A percentile compares a stretch with the other conserved stretches of the same genome.
phyloP scores from a whole-genome alignment of 2,329 filamentous ascomycete species.

The Paecilomyces variotii region DNA sequence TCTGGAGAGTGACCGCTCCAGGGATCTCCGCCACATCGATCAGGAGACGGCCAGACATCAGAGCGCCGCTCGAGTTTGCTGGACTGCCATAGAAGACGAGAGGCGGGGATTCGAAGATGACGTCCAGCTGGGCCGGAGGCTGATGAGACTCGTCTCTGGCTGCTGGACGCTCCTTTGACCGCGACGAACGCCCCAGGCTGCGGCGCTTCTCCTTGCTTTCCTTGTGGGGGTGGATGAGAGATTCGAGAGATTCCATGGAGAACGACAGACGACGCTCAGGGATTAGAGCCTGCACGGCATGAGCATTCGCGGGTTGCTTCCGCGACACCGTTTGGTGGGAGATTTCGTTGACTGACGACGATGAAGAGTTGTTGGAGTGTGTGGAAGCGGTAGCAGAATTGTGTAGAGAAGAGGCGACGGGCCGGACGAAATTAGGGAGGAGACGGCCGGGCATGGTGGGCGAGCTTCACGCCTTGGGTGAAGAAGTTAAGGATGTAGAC shows the following conservation, averaged over 20 bases:
- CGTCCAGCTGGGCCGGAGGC: conserved; percentile 46
- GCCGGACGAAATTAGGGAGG: conserved; percentile 31
- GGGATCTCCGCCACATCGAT: conserved; percentile 61
- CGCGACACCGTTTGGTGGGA: conserved; percentile 12
- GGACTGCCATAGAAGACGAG: conserved; percentile 73
- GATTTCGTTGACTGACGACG: conserved; percentile 31
- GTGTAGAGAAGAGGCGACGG: conserved; percentile 20
- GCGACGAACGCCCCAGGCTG: conserved; percentile 24
- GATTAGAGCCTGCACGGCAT: conserved; percentile 13
- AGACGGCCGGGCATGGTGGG: conserved; percentile 32
- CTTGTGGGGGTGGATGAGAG: conserved; percentile 33
- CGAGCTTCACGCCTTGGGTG: background rate
- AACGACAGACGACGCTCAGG: conserved; percentile 35
- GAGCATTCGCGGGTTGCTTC: conserved; percentile 13
- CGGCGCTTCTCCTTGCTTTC: conserved; percentile 36
- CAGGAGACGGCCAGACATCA: conserved; percentile 76
- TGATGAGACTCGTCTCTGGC: conserved; percentile 20
- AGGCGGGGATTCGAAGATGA: conserved; percentile 76
- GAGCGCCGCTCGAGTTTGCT: conserved; percentile 68
- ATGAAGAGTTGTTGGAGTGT: conserved; percentile 29
- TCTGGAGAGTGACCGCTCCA: conserved; percentile 55
- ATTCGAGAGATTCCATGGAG: conserved; percentile 28
- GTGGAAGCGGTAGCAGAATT: conserved; percentile 16
- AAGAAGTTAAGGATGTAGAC: background rate
- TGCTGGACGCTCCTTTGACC: conserved; percentile 28